Percentiles rank a stretch among this genome's conserved stretches.
Conservation (phyloP, 202 grass and related monocot genomes). For the Hordeum pubiflorum region DNA sequence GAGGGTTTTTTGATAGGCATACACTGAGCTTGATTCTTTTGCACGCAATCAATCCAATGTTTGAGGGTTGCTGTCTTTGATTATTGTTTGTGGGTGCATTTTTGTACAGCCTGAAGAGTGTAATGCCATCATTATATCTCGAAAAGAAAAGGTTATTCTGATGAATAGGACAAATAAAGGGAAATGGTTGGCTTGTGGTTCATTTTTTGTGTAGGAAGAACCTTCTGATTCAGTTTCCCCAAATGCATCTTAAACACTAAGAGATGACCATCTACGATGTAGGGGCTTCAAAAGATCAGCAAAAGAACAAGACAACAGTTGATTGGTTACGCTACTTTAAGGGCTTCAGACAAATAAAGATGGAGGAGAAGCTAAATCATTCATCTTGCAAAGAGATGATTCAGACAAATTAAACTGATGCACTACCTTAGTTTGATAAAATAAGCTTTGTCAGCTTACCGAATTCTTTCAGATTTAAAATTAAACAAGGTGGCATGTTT, state of each 20-base stretch:
- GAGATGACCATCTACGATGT: neutral
- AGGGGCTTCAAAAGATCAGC: neutral
- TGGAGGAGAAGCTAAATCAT: neutral
- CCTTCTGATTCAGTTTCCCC: neutral
- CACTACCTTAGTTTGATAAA: too few relatives aligned
- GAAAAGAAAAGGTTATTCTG: slow-evolving; percentile 5
- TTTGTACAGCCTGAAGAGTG: slow-evolving; percentile 51
- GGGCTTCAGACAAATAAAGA: neutral
- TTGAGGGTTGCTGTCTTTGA: neutral
- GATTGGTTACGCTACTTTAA: neutral
- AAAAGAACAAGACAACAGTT: neutral
- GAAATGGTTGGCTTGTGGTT: neutral
- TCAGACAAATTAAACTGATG: neutral
- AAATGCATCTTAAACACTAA: neutral
- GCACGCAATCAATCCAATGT: slow-evolving; percentile 7
- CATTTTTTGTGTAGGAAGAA: neutral
- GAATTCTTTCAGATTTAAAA: too few relatives aligned
- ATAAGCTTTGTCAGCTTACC: too few relatives aligned
- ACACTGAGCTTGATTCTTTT: slow-evolving; percentile 38
- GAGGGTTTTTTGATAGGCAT: slow-evolving; percentile 17
- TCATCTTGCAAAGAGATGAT: neutral
- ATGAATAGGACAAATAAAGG: slow-evolving; percentile 17
- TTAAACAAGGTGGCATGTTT: too few relatives aligned
- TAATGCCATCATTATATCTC: slow-evolving; percentile 25
- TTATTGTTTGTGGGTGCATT: slow-evolving; percentile 29